phyloP scores from a whole-genome alignment of 2,329 filamentous ascomycete species.

The Colletotrichum lupini region DNA sequence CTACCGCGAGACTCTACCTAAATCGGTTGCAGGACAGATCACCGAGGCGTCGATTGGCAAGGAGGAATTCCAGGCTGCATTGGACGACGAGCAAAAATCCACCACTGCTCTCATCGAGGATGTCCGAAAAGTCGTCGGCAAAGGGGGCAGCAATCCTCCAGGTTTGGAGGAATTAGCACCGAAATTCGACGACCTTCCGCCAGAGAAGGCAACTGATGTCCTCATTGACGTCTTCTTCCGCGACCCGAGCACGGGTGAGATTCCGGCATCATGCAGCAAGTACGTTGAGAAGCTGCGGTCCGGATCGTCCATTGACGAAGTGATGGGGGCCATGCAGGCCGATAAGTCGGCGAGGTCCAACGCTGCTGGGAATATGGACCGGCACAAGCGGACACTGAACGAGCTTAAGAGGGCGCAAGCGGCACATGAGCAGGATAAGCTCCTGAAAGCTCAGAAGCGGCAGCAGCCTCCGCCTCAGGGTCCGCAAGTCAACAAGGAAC shows the following conservation, averaged over 20 bases:
- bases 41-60: slow-evolving; percentile 33
- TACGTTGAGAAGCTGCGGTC: slow-evolving; percentile 53
- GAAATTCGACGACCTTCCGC: slow-evolving; percentile 27
- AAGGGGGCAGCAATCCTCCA: slow-evolving; percentile 2
- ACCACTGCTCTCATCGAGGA: slow-evolving; percentile 4
- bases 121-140: slow-evolving; percentile 20
- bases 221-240: slow-evolving; percentile 46
- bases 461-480: slow-evolving; percentile 42
- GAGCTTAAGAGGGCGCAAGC: slow-evolving; percentile 60
- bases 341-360: slow-evolving; percentile 44
- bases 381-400: slow-evolving; percentile 52
- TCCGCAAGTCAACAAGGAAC: slow-evolving; percentile 43
- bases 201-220: slow-evolving; percentile 23
- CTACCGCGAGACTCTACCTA: slow-evolving; percentile 54
- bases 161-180: slow-evolving; percentile 24
- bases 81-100: slow-evolving; percentile 28
- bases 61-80: slow-evolving; percentile 7
- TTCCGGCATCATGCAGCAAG: slow-evolving; percentile 43
- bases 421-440: slow-evolving; percentile 57
- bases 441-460: slow-evolving; percentile 48
- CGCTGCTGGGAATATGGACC: slow-evolving; percentile 47
- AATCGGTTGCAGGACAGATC: slow-evolving; percentile 16
- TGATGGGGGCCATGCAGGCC: slow-evolving; percentile 44
- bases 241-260: slow-evolving; percentile 45
- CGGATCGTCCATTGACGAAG: slow-evolving; percentile 43